Evolutionary conservation across 108 stramenopile species (phyloP), one percentile per base, ranked within the genome.

Genomic region (Parmales sp.): DNA sequence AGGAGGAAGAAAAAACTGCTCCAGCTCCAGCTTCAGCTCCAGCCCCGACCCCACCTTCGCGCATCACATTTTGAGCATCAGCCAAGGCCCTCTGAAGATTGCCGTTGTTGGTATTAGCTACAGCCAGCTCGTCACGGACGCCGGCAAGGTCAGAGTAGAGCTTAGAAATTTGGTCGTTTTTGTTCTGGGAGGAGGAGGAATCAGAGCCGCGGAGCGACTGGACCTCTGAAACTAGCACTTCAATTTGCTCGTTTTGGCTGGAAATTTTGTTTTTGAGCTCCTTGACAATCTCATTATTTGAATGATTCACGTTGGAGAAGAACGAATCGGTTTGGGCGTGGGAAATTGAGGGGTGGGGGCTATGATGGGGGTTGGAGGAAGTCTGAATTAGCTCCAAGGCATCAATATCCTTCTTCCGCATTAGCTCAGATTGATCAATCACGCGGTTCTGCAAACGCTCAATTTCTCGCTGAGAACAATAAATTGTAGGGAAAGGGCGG

Each of bases 361-460:
- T 60, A 16, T 18, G 31, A 31, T 60, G 31, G 41, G 16, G 8
- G 16, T 16, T 16, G 8, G 11, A 8, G 8, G 11, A 8, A 20
- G 31, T 34, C 5, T 20, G 8, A 29, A 60, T 60, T 11, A 20
- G 5, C n/a, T 60, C 54, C 3, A 60, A 34, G 29, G 16, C 13
- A 28, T 34, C 31, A 20, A 60, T 11, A 28, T 60, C n/a, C 8
- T 28, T 34, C 1, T 16, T 11, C n/a, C 54, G 26, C 11, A 1
- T 6, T 4, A 34, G 31, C 20, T 60, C 36, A 16, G 9, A 13
- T 2, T 34, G 54, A 28, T 11, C 13, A 34, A 60, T 60, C 1
- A 60, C 54, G 29, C 54, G 26, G 31, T 60, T 34, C 54, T 60
- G 54, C 31, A 60, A 34, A 13, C 54, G 54, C 29, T 60, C 54